phyloP scores from a whole-genome alignment of 768 basidiomycete genomes.

The Kwoniella botswanensis region DNA sequence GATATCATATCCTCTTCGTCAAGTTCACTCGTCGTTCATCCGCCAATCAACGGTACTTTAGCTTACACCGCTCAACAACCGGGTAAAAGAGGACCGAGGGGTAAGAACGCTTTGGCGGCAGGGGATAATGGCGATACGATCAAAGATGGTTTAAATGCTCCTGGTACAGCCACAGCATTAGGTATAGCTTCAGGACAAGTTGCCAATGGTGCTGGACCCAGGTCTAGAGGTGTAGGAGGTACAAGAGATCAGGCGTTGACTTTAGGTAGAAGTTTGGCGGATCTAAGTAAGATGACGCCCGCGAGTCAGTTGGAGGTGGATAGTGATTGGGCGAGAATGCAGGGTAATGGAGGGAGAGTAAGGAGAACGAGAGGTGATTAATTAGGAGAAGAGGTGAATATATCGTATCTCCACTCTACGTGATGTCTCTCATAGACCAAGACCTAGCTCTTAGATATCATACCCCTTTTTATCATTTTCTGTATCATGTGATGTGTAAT shows the following conservation, averaged over 20 bases:
- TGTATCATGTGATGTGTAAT: too few relatives aligned
- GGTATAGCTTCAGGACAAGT: slow-evolving; percentile 47
- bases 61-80: slow-evolving; percentile 10
- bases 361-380: slow-evolving; percentile 44
- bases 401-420: too few relatives aligned
- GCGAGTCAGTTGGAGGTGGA: slow-evolving; percentile 48
- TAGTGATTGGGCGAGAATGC: slow-evolving; percentile 53
- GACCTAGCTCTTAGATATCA: too few relatives aligned
- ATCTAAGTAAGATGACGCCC: slow-evolving; percentile 46
- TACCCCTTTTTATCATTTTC: too few relatives aligned
- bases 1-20: slow-evolving; percentile 53
- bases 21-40: slow-evolving; percentile 44
- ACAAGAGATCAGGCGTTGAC: slow-evolving; percentile 37
- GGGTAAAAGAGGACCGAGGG: slow-evolving; percentile 48
- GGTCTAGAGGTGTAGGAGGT: slow-evolving; percentile 40
- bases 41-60: slow-evolving; percentile 29
- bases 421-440: too few relatives aligned
- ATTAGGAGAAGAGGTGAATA: slow-evolving; percentile 1
- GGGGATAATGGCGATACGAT: slow-evolving; percentile 14
- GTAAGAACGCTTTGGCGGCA: slow-evolving; percentile 24
- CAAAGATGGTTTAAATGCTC: slow-evolving; percentile 38
- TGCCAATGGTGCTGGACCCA: slow-evolving; percentile 5
- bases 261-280: slow-evolving; percentile 50
- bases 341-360: slow-evolving; percentile 38
- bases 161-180: slow-evolving; percentile 47